phyloP scores from a whole-genome alignment of 2,329 filamentous ascomycete genomes.

The Westerdykella ornata region DNA sequence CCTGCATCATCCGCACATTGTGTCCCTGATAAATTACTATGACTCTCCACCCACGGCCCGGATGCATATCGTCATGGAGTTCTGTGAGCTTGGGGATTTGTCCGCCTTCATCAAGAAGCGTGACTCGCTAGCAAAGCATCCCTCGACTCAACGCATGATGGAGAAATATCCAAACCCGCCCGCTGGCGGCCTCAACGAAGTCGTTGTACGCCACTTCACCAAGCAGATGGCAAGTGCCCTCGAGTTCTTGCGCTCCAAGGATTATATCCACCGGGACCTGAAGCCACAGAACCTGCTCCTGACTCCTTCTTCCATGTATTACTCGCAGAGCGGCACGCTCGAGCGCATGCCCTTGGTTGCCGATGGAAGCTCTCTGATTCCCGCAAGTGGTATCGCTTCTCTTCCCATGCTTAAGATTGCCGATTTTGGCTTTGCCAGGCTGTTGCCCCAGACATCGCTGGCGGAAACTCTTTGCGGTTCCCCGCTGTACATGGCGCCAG shows the following conservation, averaged over 20 bases:
- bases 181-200: constrained; percentile 85
- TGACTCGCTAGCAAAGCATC: constrained; percentile 69
- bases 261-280: constrained; percentile 92
- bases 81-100: constrained; percentile 89
- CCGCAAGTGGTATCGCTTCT: constrained; percentile 71
- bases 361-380: constrained; percentile 73
- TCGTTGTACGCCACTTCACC: constrained; percentile 91
- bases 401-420: constrained; percentile 95
- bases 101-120: constrained; percentile 95
- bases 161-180: constrained; percentile 82
- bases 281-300: constrained; percentile 95
- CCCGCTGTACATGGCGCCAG: constrained; percentile 96
- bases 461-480: constrained; percentile 96
- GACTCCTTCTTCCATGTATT: constrained; percentile 69
- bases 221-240: constrained; percentile 92
- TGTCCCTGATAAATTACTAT: constrained; percentile 89
- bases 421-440: constrained; percentile 96
- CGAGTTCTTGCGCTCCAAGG: constrained; percentile 74
- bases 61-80: constrained; percentile 98
- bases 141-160: constrained; percentile 82
- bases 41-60: constrained; percentile 65
- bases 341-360: constrained; percentile 66
- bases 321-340: constrained; percentile 44
- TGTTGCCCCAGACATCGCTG: constrained; percentile 80
- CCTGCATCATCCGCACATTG: constrained; percentile 92